phyloP scores from a whole-genome alignment of 345 rosid genomes.

The Camelina neglecta region DNA sequence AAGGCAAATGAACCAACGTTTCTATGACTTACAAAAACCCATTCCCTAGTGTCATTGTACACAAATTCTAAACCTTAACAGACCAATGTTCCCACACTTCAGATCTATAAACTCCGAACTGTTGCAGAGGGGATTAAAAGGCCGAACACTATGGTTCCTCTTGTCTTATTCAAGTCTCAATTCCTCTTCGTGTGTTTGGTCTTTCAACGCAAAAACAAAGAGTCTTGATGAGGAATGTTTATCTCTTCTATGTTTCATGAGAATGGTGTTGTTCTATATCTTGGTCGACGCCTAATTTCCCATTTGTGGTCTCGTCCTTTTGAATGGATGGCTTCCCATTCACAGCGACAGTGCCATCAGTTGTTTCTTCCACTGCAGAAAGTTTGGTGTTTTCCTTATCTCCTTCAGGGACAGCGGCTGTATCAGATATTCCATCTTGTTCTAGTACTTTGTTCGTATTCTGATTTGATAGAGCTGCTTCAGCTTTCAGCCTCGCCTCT shows the following conservation, averaged over 20 bases:
- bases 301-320: slow-evolving; percentile 43
- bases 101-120: neutral
- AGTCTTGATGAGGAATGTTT: slow-evolving; percentile 12
- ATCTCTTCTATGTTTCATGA: slow-evolving; percentile 42
- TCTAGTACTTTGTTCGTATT: slow-evolving; percentile 32
- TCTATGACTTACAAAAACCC: neutral
- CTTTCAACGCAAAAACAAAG: neutral
- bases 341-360: slow-evolving; percentile 45
- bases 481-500: slow-evolving; percentile 61
- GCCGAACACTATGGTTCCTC: neutral
- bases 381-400: slow-evolving; percentile 30
- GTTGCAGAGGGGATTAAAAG: slow-evolving; percentile 13
- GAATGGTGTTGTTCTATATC: slow-evolving; percentile 44
- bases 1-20: neutral
- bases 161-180: slow-evolving; percentile 25
- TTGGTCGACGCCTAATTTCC: slow-evolving; percentile 39
- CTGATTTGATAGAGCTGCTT: slow-evolving; percentile 49
- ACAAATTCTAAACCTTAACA: neutral
- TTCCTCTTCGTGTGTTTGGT: slow-evolving; percentile 3
- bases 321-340: slow-evolving; percentile 53
- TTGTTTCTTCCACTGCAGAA: slow-evolving; percentile 35
- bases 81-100: slow-evolving; percentile 4
- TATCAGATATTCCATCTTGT: slow-evolving; percentile 44
- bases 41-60: slow-evolving; percentile 11
- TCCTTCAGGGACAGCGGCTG: slow-evolving; percentile 34